Evolutionary conservation across 1,139 yeast genomes (phyloP), one percentile per base, ranked within the genome.

Genomic region (Pichia sp.): DNA sequence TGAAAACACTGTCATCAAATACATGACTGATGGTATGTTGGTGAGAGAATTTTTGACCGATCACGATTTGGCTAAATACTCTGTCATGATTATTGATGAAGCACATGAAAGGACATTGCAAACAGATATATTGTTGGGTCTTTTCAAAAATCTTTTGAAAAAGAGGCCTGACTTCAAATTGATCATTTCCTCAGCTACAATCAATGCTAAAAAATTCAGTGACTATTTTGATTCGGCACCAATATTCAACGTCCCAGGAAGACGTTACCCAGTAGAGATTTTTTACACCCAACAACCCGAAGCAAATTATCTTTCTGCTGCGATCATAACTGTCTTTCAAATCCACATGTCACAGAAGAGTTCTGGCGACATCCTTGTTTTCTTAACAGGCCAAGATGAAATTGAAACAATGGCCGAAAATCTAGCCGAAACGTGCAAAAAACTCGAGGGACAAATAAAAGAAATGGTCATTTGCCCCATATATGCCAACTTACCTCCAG

Each of bases 1-100:
- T 30, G 79, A 76, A 0, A 74, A 76, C 45, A 93, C 98, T 0
- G 75, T 77, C 4, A 78, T 92, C 45, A 90, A 90, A 70, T 92
- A 90, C 67, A 79, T 92, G 81, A 93, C 99, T 0, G 98, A 93
- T 70, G 98, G 98, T 76, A 90, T 90, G 88, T 75, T 93, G 8
- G 70, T 93, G 31, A 74, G 98, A 57, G 98, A 93, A 70, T 87
- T 90, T 65, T 70, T 90, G 51, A 77, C 79, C 1, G 97, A 92
- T 63, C 90, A 96, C 0, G 80, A 78, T 48, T 72, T 92, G 5
- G 72, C 80, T 0, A 72, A 73, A 4, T 92, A 90, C 66, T 82
- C 93, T 1, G 95, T 88, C 0, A 74, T 93, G 54, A 90, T 93
- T 87, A 87, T 93, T 61, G 99, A 93, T 71, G 99, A 93, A 71